These are phyloP conservation scores for Hirschfeldia incana DNA, from an alignment of 345 rosid genomes.

Conservation along the genomic window DNA sequence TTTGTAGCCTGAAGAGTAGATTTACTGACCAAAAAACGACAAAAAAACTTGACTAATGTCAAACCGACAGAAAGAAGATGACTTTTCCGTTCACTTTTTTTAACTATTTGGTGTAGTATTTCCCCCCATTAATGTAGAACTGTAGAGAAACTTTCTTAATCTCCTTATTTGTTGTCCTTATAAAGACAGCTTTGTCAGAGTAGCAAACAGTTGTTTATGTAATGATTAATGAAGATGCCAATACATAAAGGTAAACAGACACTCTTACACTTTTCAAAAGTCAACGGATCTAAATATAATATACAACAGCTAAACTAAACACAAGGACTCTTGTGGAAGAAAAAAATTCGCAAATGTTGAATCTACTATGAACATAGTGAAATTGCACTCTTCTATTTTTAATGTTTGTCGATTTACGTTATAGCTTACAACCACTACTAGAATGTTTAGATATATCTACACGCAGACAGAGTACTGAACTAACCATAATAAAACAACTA, in stretches of 20 bases:
- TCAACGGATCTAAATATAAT: constrained; percentile 1
- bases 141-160: neutral
- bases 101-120: neutral
- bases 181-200: neutral
- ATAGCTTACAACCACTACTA: neutral
- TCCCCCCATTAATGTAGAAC: neutral
- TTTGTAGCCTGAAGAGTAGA: constrained; percentile 2
- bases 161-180: neutral
- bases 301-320: neutral
- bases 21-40: constrained; percentile 17
- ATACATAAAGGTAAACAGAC: neutral
- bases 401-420: neutral
- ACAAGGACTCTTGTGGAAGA: neutral
- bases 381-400: neutral
- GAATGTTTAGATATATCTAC: neutral
- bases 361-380: neutral
- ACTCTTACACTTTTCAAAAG: neutral
- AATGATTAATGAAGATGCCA: neutral
- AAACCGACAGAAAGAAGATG: constrained; percentile 27
- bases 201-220: neutral
- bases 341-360: neutral
- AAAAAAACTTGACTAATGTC: constrained; percentile 13
- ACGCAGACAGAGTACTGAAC: neutral
- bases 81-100: neutral
- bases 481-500: neutral